These are phyloP conservation scores for Daedaleopsis sinensis DNA, from an alignment of 768 basidiomycete genomes.

Conservation along the genomic window DNA sequence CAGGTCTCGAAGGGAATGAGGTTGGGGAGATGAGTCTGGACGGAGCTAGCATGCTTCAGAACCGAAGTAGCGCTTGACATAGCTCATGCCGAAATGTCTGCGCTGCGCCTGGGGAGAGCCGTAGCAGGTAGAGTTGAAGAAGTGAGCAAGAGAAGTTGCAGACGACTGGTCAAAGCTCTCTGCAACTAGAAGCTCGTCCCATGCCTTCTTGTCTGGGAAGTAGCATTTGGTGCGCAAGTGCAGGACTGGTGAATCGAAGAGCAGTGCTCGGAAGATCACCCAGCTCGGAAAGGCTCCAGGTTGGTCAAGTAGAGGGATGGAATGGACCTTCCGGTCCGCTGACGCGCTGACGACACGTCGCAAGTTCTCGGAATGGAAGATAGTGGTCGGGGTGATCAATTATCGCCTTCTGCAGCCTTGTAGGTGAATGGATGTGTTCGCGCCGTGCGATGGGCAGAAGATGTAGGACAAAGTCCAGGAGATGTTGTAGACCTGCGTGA, in stretches of 20 bases:
- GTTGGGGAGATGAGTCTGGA: too few relatives aligned
- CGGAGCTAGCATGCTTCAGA: too few relatives aligned
- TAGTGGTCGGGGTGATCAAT: not conserved
- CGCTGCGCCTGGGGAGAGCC: too few relatives aligned
- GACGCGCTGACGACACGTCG: not conserved
- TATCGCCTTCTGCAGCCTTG: not conserved
- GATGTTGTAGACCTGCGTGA: not conserved
- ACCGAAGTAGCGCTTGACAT: too few relatives aligned
- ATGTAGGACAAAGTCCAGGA: not conserved
- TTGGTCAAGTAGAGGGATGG: slow-evolving; percentile 5
- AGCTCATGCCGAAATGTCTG: too few relatives aligned
- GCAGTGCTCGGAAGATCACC: not conserved
- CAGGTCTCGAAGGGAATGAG: too few relatives aligned
- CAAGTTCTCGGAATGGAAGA: not conserved
- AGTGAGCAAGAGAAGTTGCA: too few relatives aligned
- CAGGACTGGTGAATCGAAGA: not conserved
- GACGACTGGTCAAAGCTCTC: not conserved
- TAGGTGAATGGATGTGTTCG: not conserved
- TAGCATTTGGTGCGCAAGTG: not conserved
- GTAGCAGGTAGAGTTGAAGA: too few relatives aligned
- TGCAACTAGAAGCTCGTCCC: not conserved
- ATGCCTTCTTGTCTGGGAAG: not conserved
- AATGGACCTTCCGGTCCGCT: slow-evolving; percentile 14
- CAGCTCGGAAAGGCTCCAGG: not conserved
- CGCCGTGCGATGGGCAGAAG: not conserved